Evolutionary conservation across 257 asterid genomes (phyloP).

Genomic region (Plantago ovata): DNA sequence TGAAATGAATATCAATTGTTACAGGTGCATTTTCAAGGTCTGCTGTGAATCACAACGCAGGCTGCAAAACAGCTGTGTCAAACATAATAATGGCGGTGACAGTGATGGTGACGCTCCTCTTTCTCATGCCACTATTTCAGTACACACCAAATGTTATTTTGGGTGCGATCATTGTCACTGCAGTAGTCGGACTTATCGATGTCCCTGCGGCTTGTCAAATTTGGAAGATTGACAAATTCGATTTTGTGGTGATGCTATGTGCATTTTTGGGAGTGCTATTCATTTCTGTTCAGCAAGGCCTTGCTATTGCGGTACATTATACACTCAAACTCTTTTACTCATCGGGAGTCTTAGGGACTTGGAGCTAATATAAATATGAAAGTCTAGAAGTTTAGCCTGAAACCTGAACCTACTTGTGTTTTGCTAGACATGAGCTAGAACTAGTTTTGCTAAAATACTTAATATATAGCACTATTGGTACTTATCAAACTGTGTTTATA

Average conservation of each 20-base stretch:
- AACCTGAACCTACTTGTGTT: no score
- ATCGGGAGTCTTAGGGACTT: no score
- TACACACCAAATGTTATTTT: constrained; percentile 82
- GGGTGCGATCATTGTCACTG: constrained; percentile 83
- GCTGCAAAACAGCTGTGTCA: constrained; percentile 78
- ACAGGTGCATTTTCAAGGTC: constrained; percentile 87
- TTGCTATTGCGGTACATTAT: constrained; percentile 66
- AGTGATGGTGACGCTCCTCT: constrained; percentile 80
- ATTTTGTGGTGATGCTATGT: constrained; percentile 59
- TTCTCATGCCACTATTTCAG: constrained; percentile 87
- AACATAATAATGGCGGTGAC: constrained; percentile 81
- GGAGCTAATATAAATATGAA: no score
- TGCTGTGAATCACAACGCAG: constrained; percentile 94
- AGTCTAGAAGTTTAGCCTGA: no score
- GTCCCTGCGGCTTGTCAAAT: constrained; percentile 75
- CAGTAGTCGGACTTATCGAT: constrained; percentile 78
- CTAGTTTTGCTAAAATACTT: no score
- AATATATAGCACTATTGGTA: no score
- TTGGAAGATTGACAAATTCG: constrained; percentile 80
- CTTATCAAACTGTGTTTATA: neutral
- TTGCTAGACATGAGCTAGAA: no score
- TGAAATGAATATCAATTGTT: neutral
- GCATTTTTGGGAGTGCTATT: constrained; percentile 83
- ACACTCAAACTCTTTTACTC: neutral
- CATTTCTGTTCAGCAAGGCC: constrained; percentile 73